Conservation (phyloP, 2,329 filamentous ascomycete species). For the Cercospora zeina region DNA sequence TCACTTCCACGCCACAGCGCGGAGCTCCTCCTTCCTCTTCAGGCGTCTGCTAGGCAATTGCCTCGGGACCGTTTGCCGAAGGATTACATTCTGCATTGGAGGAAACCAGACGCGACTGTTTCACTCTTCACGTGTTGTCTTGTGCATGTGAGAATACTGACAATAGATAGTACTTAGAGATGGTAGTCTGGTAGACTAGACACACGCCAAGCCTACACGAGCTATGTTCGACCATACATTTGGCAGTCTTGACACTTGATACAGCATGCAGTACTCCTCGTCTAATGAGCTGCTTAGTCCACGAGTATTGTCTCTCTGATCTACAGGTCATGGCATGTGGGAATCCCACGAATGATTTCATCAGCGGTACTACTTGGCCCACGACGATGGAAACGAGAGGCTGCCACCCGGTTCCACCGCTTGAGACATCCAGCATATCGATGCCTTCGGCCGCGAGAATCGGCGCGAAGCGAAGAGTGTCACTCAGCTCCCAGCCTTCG, state of each 20-base stretch:
- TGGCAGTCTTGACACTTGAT: too few relatives aligned
- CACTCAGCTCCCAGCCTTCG: background rate
- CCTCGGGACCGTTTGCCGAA: constrained; percentile 3
- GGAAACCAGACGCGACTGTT: background rate
- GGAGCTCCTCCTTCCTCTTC: constrained; percentile 5
- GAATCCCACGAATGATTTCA: too few relatives aligned
- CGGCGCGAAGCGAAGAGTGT: background rate
- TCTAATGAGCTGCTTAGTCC: too few relatives aligned
- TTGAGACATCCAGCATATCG: background rate
- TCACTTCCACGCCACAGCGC: constrained; percentile 6
- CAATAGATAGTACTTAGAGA: too few relatives aligned
- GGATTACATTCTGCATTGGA: background rate
- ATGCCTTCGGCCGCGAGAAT: background rate
- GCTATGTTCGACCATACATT: too few relatives aligned
- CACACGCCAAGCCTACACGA: too few relatives aligned
- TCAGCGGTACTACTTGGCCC: too few relatives aligned
- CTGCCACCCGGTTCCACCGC: background rate
- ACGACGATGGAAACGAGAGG: too few relatives aligned
- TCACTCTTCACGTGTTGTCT: background rate
- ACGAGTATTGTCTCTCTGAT: too few relatives aligned
- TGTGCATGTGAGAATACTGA: background rate
- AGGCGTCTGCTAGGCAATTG: constrained; percentile 9
- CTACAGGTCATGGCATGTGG: too few relatives aligned
- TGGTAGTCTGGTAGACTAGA: too few relatives aligned
- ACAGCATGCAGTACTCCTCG: too few relatives aligned